Percentiles rank a stretch among this genome's conserved stretches.
phyloP scores from a whole-genome alignment of 257 asterid genomes.

The Fraxinus cuspidata region DNA sequence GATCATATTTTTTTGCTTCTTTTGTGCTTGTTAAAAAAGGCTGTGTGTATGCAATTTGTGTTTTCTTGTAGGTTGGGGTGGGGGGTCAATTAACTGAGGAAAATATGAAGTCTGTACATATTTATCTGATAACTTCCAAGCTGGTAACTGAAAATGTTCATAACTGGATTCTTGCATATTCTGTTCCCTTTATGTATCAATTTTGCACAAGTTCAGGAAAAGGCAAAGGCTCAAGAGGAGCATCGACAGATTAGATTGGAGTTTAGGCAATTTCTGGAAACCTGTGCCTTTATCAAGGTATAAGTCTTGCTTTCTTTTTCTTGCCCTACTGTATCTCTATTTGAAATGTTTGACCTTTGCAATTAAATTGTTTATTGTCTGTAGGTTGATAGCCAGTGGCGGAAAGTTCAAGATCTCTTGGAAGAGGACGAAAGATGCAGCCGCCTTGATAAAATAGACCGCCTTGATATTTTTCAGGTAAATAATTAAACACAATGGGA shows the following conservation, averaged over 20 bases:
- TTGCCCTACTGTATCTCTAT: conserved; percentile 15
- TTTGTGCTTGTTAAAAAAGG: not conserved
- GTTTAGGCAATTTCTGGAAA: conserved; percentile 80
- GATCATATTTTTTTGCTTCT: not conserved
- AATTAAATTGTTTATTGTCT: conserved; percentile 15
- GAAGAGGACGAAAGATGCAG: conserved; percentile 96
- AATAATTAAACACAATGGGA: conserved; percentile 21
- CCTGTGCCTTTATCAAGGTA: conserved; percentile 88
- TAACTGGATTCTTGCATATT: conserved; percentile 10
- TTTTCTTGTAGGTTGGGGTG: not conserved
- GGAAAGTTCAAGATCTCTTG: conserved; percentile 92
- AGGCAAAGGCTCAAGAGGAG: conserved; percentile 91
- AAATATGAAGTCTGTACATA: not conserved
- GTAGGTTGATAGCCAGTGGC: conserved; percentile 97
- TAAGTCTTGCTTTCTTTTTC: conserved; percentile 15
- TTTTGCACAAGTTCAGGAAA: conserved; percentile 60
- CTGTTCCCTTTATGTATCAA: conserved; percentile 13
- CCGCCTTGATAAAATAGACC: conserved; percentile 86
- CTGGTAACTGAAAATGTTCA: not conserved
- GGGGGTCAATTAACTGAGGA: not conserved
- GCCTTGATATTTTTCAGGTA: conserved; percentile 94
- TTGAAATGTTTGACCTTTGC: not conserved
- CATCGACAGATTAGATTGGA: conserved; percentile 65
- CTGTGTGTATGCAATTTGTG: not conserved
- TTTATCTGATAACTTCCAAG: not conserved